Conservation (phyloP, 2,329 filamentous ascomycete species). For the Trichoderma koningiopsis region DNA sequence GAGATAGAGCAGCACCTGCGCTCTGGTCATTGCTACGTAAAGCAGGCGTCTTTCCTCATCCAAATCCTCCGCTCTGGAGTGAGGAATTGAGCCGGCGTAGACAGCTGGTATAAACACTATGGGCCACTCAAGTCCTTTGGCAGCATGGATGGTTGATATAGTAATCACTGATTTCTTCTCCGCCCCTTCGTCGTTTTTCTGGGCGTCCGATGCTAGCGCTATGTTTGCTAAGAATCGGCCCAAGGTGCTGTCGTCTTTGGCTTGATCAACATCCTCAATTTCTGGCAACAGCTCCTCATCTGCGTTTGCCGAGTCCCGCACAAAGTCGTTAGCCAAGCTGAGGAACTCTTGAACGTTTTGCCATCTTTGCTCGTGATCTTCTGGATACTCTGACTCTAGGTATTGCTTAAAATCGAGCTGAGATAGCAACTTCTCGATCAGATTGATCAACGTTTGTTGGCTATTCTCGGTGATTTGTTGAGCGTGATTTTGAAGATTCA, state of each 20-base stretch:
- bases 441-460: constrained; percentile 45
- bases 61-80: constrained; percentile 79
- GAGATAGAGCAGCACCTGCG: constrained; percentile 81
- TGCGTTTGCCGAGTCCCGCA: constrained; percentile 44
- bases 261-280: constrained; percentile 72
- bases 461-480: constrained; percentile 34
- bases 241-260: constrained; percentile 64
- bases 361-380: constrained; percentile 79
- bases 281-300: constrained; percentile 63
- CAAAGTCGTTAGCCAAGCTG: constrained; percentile 73
- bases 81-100: constrained; percentile 88
- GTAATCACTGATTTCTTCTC: constrained; percentile 69
- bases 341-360: constrained; percentile 89
- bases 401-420: constrained; percentile 75
- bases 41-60: constrained; percentile 87
- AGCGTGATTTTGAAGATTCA: constrained; percentile 37
- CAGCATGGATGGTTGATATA: constrained; percentile 93
- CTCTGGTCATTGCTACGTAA: constrained; percentile 96
- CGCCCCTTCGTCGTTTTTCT: constrained; percentile 61
- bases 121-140: constrained; percentile 96
- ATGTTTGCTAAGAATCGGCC: constrained; percentile 88
- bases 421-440: constrained; percentile 58
- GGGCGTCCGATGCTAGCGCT: constrained; percentile 77
- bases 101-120: constrained; percentile 90
- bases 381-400: constrained; percentile 68